These are phyloP conservation scores for Pezicula radicicola DNA, from an alignment of 2,329 filamentous ascomycete genomes.

Conservation along the genomic window DNA sequence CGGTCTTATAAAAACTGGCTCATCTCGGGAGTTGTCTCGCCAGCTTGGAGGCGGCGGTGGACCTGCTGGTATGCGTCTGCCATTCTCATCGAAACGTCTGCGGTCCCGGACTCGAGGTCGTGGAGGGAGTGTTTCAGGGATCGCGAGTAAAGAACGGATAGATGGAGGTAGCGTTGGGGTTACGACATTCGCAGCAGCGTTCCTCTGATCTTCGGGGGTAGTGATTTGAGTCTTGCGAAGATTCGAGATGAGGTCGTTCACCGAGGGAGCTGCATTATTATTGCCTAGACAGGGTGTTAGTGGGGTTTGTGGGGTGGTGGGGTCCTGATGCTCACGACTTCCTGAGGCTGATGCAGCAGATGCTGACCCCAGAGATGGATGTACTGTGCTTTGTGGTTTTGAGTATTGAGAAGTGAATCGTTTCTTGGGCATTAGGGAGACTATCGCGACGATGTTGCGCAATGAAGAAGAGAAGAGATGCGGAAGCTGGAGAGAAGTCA, in stretches of 20 bases:
- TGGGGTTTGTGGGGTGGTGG: constrained; percentile 1
- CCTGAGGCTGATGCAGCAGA: constrained; percentile 27
- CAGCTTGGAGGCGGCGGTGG: constrained; percentile 59
- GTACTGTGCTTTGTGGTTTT: constrained; percentile 55
- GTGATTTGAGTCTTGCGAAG: constrained; percentile 45
- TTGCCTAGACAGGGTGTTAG: constrained; percentile 11
- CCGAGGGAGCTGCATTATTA: constrained; percentile 36
- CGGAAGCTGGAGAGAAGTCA: neutral
- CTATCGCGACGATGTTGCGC: neutral
- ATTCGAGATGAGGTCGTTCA: constrained; percentile 59
- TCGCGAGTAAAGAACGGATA: constrained; percentile 56
- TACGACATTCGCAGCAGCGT: constrained; percentile 21
- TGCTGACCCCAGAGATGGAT: constrained; percentile 43
- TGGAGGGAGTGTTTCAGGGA: constrained; percentile 54
- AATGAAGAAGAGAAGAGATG: neutral
- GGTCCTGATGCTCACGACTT: constrained; percentile 9
- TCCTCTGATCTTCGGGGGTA: constrained; percentile 24
- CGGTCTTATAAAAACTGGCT: constrained; percentile 4
- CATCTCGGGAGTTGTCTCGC: constrained; percentile 35
- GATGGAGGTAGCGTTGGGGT: constrained; percentile 55
- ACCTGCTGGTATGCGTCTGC: constrained; percentile 52
- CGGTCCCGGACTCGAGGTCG: constrained; percentile 35
- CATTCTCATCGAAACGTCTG: constrained; percentile 43
- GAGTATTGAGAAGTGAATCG: constrained; percentile 52
- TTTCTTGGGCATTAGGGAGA: constrained; percentile 58